These are phyloP conservation scores for Skeletonema tropicum DNA, from an alignment of 108 stramenopile species.

Conservation along the genomic window DNA sequence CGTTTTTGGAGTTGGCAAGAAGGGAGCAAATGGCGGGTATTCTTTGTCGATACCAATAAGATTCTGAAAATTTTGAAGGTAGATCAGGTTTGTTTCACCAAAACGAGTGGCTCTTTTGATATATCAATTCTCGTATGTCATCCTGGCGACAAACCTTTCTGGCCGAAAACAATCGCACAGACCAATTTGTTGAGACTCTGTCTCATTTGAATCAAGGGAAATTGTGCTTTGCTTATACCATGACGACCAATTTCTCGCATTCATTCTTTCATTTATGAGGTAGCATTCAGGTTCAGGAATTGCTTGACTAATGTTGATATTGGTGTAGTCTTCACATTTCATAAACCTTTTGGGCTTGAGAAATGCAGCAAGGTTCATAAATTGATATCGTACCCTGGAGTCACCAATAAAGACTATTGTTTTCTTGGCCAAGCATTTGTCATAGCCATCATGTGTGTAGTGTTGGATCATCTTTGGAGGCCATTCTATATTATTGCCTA, in stretches of 20 bases:
- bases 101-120: conserved; percentile 12
- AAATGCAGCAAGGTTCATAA: conserved; percentile 9
- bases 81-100: conserved; percentile 25
- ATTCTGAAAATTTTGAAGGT: conserved; percentile 12
- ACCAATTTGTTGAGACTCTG: not conserved
- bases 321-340: too few relatives aligned
- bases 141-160: too few relatives aligned
- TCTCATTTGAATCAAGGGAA: not conserved
- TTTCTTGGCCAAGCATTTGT: too few relatives aligned
- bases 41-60: not conserved
- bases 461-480: too few relatives aligned
- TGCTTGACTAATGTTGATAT: too few relatives aligned
- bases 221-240: conserved; percentile 11
- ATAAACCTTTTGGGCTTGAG: conserved; percentile 6
- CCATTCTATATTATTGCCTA: too few relatives aligned
- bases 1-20: too few relatives aligned
- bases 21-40: conserved; percentile 4
- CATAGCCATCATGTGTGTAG: too few relatives aligned
- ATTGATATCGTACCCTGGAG: conserved; percentile 29
- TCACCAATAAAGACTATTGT: too few relatives aligned
- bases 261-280: not conserved
- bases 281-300: too few relatives aligned
- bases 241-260: not conserved
- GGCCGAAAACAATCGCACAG: conserved; percentile 10
- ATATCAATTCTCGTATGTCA: conserved; percentile 16